Conservation (phyloP, 2,329 filamentous ascomycete genomes). For the Ophiostoma perfectum region DNA sequence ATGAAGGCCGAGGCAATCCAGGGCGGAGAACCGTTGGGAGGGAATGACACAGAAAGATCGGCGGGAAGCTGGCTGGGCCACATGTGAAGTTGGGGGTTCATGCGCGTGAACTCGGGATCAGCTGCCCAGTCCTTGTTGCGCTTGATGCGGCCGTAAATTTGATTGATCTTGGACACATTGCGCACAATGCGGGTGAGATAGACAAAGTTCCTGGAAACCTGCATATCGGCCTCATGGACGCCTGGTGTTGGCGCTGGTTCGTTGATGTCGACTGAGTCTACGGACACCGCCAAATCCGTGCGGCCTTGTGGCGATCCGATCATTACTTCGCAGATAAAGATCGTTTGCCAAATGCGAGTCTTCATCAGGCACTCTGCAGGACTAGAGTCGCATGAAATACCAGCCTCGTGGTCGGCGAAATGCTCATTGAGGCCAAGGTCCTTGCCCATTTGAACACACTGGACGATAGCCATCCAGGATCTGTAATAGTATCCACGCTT, state of each 20-base stretch:
- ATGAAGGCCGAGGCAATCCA: conserved; percentile 83
- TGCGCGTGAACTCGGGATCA: conserved; percentile 73
- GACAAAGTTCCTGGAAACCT: conserved; percentile 75
- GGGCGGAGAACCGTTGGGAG: conserved; percentile 70
- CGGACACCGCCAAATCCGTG: conserved; percentile 68
- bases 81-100: conserved; percentile 69
- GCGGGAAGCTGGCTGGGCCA: conserved; percentile 73
- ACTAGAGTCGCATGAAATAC: conserved; percentile 62
- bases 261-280: conserved; percentile 70
- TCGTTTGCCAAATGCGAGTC: conserved; percentile 82
- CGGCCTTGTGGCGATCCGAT: conserved; percentile 88
- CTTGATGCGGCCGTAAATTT: conserved; percentile 66
- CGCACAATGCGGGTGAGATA: conserved; percentile 73
- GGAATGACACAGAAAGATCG: conserved; percentile 73
- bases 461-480: conserved; percentile 94
- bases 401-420: conserved; percentile 68
- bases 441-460: conserved; percentile 87
- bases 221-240: conserved; percentile 67
- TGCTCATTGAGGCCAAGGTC: conserved; percentile 88
- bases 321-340: conserved; percentile 85
- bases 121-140: conserved; percentile 72
- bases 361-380: conserved; percentile 75
- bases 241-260: conserved; percentile 59
- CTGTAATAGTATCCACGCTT: conserved; percentile 94
- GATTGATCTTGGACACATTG: conserved; percentile 72